Conservation (phyloP, 805 yeast genomes). For the Kregervanrija fluxuum region DNA sequence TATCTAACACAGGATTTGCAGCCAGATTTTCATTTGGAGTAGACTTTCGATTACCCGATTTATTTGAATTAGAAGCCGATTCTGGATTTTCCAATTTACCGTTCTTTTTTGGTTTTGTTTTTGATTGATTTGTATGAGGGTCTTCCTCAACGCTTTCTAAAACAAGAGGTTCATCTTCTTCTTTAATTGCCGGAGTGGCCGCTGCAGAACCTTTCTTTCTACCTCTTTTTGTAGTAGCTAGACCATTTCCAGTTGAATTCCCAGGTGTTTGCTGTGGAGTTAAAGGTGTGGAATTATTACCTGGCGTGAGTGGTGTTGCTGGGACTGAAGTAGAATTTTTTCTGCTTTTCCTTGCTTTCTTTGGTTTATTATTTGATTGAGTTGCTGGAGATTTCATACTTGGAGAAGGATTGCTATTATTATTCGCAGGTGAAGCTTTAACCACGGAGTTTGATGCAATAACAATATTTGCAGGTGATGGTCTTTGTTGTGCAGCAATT, state of each 20-base stretch:
- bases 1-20: background rate
- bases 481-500: conserved; percentile 11
- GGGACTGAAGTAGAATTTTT: conserved; percentile 24
- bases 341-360: conserved; percentile 19
- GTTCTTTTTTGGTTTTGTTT: no score
- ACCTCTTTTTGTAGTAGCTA: conserved; percentile 11
- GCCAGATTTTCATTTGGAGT: background rate
- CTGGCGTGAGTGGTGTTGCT: conserved; percentile 29
- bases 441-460: conserved; percentile 7
- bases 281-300: conserved; percentile 15
- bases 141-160: conserved; percentile 6
- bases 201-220: conserved; percentile 16
- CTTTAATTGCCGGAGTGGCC: conserved; percentile 22
- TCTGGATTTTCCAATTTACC: no score
- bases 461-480: conserved; percentile 12
- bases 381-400: conserved; percentile 6
- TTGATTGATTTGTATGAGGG: background rate
- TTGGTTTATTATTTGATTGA: conserved; percentile 14
- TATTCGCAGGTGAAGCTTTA: conserved; percentile 12
- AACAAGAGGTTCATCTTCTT: conserved; percentile 18
- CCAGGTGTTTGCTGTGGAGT: conserved; percentile 20
- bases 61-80: no score
- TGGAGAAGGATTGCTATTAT: conserved; percentile 4
- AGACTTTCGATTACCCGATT: no score
- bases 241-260: conserved; percentile 12